These are phyloP conservation scores for Colletotrichum sp. DNA, from an alignment of 2,329 filamentous ascomycete genomes.

Conservation along the genomic window DNA sequence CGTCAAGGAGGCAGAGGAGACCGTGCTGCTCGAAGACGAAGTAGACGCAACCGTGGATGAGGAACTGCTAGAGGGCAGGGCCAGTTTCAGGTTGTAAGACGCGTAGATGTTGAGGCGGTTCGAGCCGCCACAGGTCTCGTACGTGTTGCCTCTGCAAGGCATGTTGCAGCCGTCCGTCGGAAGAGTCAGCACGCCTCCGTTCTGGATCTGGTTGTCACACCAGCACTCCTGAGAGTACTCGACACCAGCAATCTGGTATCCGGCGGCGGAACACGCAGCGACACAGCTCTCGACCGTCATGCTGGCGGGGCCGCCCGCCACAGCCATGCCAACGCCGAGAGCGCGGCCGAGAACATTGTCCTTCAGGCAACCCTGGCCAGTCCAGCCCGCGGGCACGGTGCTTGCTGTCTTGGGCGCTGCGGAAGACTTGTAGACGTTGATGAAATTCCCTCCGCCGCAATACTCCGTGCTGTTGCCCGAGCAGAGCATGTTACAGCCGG, in stretches of 20 bases:
- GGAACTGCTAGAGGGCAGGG: background rate
- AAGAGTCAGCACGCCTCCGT: conserved; percentile 24
- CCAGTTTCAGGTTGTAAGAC: background rate
- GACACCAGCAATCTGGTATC: conserved; percentile 34
- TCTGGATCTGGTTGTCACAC: conserved; percentile 34
- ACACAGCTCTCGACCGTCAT: too few relatives aligned
- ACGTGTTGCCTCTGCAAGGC: conserved; percentile 33
- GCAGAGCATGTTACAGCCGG: conserved; percentile 36
- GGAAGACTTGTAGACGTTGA: too few relatives aligned
- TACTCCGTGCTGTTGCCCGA: conserved; percentile 33
- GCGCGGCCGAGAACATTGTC: too few relatives aligned
- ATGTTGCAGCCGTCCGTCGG: conserved; percentile 34
- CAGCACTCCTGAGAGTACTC: conserved; percentile 44
- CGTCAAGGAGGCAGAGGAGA: background rate
- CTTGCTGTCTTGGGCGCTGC: too few relatives aligned
- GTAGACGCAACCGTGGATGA: background rate
- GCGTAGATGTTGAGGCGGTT: conserved; percentile 38
- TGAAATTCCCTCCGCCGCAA: too few relatives aligned
- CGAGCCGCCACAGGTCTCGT: conserved; percentile 36
- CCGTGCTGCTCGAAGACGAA: background rate
- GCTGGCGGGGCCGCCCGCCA: too few relatives aligned
- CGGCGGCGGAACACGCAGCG: too few relatives aligned
- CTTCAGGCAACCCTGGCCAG: too few relatives aligned
- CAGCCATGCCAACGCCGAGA: too few relatives aligned
- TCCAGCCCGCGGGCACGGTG: too few relatives aligned